Evolutionary conservation across 352 stramenopile genomes (phyloP), one percentile per base, ranked within the genome.

Genomic region (Phytophthora aleatoria): DNA sequence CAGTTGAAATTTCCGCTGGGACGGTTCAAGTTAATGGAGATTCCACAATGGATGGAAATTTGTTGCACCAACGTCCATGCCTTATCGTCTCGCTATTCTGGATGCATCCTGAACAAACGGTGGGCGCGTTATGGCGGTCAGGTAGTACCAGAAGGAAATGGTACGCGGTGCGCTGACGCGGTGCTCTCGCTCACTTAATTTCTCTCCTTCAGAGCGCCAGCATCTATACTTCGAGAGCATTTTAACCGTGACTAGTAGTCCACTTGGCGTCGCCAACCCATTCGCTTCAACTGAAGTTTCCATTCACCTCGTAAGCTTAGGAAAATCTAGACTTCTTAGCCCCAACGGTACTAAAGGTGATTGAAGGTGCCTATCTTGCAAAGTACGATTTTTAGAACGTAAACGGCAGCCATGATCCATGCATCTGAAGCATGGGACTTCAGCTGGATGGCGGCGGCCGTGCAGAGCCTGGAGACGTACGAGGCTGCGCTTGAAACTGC

Each of bases 391-490:
- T 45, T 3, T 27, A 26, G 8, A 45, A 27, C 20, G 20, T 20
- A 20, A 20, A 20, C 20, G 5, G 33, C 33, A 38, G 9, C 35
- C 6, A 51, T 60, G 52, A 50, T 24, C 39, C 7, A 26, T 6
- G 47, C 15, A 15, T 30, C 7, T 1, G 62, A 71, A 31, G 27
- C 50, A 15, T 76, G 57, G 57, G 64, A 71, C 53, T 67, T 70
- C 10, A 49, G 44, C 48, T 73, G 52, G 57, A 65, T 71, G 43
- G 43, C 38, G 52, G 57, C 58, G 45, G 50, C 56, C 27, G 42
- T 74, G 26, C 57, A 73, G 41, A 77, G 57, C 33, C 39, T 64
- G 10, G 72, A 74, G 55, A 62, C 57, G 35, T 80, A 75, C 39
- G 50, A 68, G 30, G 64, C 64, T 16, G 58, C 61, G 26, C 64